Base-by-base conservation (phyloP, 306 rosid genomes). In the Senna tora region DNA sequence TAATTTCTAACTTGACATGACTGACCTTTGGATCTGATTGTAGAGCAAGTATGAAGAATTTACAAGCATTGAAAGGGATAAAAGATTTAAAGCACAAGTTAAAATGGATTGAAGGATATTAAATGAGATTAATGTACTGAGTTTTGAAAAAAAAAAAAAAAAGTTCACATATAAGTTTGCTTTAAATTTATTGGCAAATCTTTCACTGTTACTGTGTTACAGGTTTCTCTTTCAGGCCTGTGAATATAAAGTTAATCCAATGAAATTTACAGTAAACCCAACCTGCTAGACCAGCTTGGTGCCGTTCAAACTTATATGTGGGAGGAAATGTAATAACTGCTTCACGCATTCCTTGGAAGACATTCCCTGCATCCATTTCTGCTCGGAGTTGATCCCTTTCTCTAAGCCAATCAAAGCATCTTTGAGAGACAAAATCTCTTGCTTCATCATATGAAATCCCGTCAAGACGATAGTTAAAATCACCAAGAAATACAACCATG, bases 281-380 rank as follows among this genome's bases (percentile, higher is more conserved):
- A 94, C 98, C 98, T 86, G 96, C 89, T 79, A 94, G 87, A 73
- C 98, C 98, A 84, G 82, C 87, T 89, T 89, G 98, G 72, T 91
- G 96, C 28, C 85, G 82, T 84, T 94, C 98, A 79, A 94, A 94
- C 86, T 94, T 94, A 86, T 94, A 94, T 6, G 97, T 94, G 65
- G 98, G 97, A 78, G 98, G 97, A 84, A 94, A 94, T 9, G 79
- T 86, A 82, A 94, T 82, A 41, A 69, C 61, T 75, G 97, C 97
- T 82, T 94, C 98, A 25, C 98, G 95, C 98, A 94, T 89, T 75
- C 98, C 98, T 90, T 94, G 97, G 86, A 94, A 94, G 57, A 77
- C 97, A 74, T 94, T 94, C 76, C 98, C 98, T 71, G 96, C 89
- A 72, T 82, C 91, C 98, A 94, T 94, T 85, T 94, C 97, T 64